phyloP scores from a whole-genome alignment of 768 basidiomycete species.

The Dentipellis sp. region DNA sequence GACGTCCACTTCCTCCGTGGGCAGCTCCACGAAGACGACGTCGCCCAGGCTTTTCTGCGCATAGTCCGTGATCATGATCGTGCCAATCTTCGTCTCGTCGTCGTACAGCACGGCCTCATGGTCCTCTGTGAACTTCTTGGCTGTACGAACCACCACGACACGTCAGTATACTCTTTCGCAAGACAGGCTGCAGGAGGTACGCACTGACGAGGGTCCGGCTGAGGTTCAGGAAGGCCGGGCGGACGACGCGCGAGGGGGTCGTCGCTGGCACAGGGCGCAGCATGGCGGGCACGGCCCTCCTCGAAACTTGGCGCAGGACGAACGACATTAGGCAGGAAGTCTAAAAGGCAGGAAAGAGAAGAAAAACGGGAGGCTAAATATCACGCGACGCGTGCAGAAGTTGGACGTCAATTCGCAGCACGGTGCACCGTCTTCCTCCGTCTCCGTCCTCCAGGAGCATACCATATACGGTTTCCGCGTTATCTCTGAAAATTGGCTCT shows the following conservation, averaged over 20 bases:
- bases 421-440: not conserved
- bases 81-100: slow-evolving; percentile 65
- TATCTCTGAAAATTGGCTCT: too few species aligned
- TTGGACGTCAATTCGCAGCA: not conserved
- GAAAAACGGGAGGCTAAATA: not conserved
- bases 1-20: slow-evolving; percentile 50
- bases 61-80: slow-evolving; percentile 82
- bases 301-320: slow-evolving; percentile 23
- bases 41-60: slow-evolving; percentile 91
- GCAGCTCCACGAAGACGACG: slow-evolving; percentile 95
- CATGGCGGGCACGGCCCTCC: slow-evolving; percentile 9
- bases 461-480: not conserved
- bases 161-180: not conserved
- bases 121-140: slow-evolving; percentile 73
- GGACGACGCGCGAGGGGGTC: not conserved
- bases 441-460: not conserved
- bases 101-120: slow-evolving; percentile 86
- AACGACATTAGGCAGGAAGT: slow-evolving; percentile 17
- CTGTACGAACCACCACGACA: slow-evolving; percentile 26
- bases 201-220: slow-evolving; percentile 53
- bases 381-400: not conserved
- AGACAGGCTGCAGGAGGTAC: slow-evolving; percentile 18
- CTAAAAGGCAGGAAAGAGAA: not conserved
- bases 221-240: slow-evolving; percentile 21
- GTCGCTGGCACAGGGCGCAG: not conserved